Evolutionary conservation across 2,329 filamentous ascomycete genomes (phyloP).

Genomic region (Escovopsis sp.): DNA sequence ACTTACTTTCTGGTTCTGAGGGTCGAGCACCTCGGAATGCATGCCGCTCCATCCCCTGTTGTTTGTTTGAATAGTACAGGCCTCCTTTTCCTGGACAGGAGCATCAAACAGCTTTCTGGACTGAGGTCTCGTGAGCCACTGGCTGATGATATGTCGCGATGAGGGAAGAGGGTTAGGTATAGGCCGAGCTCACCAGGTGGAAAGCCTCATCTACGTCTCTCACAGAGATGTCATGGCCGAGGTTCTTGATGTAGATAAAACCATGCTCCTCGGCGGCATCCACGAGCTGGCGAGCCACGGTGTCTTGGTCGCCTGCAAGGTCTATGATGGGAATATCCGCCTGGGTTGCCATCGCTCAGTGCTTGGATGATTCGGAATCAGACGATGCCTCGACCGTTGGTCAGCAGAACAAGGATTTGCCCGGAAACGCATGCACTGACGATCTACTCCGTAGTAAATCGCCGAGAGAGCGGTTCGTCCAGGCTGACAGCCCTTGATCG

Average conservation of each 20-base stretch:
- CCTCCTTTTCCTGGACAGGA: conserved; percentile 55
- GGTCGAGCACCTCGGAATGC: conserved; percentile 79
- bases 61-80: conserved; percentile 60
- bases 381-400: background rate
- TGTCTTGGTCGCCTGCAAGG: conserved; percentile 43
- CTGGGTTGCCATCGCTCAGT: conserved; percentile 9
- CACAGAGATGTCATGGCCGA: conserved; percentile 51
- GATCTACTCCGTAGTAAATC: no score
- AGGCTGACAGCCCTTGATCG: no score
- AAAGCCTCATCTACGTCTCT: conserved; percentile 58
- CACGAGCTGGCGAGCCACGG: conserved; percentile 54
- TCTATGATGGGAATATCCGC: conserved; percentile 68
- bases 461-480: no score
- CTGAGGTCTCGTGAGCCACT: conserved; percentile 15
- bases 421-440: background rate
- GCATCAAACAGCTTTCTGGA: conserved; percentile 58
- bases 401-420: background rate
- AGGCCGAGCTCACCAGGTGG: conserved; percentile 43
- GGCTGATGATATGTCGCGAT: background rate
- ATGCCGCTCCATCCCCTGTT: conserved; percentile 84
- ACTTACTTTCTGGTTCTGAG: conserved; percentile 59
- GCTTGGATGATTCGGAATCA: background rate
- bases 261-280: conserved; percentile 70
- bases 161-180: no score
- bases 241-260: conserved; percentile 78